Evolutionary conservation across 257 asterid genomes (phyloP), one percentile per base, ranked within the genome.

Genomic region (Penstemon newberryi): DNA sequence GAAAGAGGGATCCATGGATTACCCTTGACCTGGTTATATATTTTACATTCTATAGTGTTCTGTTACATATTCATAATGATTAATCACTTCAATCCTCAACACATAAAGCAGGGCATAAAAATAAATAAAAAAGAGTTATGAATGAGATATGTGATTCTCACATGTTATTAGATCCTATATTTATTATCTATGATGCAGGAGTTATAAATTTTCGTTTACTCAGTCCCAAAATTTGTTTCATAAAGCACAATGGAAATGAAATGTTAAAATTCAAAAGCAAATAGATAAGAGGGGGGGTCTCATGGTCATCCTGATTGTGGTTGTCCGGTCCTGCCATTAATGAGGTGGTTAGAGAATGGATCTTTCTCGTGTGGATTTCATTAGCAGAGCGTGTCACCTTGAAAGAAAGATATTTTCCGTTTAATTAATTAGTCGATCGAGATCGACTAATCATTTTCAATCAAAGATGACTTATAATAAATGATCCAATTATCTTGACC

Each of bases 281-380:
- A 43, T 56, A 41, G 74, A 77, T 57, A 38, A 77, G 68, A 72
- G 70, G 62, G 56, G 33, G 33, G 33, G 33, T 52, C 64, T 55
- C 8, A 65, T 37, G 13, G 63, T 46, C 72, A 57, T 12, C 63
- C 25, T 59, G 70, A 61, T 52, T 39, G 36, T 73, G 77, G 60
- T 46, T 73, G 73, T 69, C 75, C 59, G 71, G 8, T 80, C 75
- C 73, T 50, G 52, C 71, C 71, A 74, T 49, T 6, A 49, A 49
- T 49, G 54, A 49, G 54, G 19, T 49, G 8, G 54, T 49, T 49
- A 49, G 4, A 6, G 15, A 49, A 9, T 10, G 15, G 33, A 25
- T 25, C 49, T 42, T 11, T 18, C 66, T 65, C 33, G 2, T 40
- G 74, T 71, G 77, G 73, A 70, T 9, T 66, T 52, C 56, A 5